phyloP scores from a whole-genome alignment of 192 early-diverging fungal genomes.

The Gaertneriomyces sp. region DNA sequence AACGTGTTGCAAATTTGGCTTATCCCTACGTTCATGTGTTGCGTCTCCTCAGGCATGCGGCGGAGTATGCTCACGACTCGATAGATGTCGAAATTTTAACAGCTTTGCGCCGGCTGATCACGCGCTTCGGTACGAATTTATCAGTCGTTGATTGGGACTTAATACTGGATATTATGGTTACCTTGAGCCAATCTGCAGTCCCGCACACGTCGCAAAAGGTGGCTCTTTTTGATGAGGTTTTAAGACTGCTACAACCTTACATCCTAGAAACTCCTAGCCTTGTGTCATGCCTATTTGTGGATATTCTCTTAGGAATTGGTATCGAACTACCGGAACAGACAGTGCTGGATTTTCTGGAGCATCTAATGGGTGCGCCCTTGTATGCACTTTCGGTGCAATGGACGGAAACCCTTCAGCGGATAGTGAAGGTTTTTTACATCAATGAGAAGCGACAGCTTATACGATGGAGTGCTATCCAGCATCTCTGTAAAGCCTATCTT shows the following conservation, averaged over 20 bases:
- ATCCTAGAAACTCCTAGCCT: constrained; percentile 1
- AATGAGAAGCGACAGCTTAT: background rate
- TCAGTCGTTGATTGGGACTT: constrained; percentile 47
- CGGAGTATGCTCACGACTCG: constrained; percentile 16
- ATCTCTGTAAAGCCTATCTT: constrained; percentile 15
- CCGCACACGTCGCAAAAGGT: background rate
- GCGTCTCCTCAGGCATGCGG: constrained; percentile 36
- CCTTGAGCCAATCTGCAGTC: constrained; percentile 22
- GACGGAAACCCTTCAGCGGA: background rate
- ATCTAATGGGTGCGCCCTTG: constrained; percentile 1
- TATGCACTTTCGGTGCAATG: constrained; percentile 9
- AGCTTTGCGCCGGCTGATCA: constrained; percentile 11
- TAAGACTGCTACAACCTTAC: background rate
- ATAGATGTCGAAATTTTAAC: constrained; percentile 25
- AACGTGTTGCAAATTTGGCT: constrained; percentile 36
- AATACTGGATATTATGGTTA: constrained; percentile 46
- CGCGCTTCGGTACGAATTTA: constrained; percentile 29
- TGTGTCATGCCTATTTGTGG: background rate
- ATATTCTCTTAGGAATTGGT: constrained; percentile 10
- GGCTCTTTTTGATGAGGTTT: constrained; percentile 10
- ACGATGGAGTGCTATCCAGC: background rate
- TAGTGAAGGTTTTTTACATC: constrained; percentile 8
- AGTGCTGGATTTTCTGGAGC: constrained; percentile 6
- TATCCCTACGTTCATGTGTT: constrained; percentile 31
- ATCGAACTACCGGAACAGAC: constrained; percentile 7